Evolutionary conservation across 2,329 filamentous ascomycete genomes (phyloP), one percentile per base, ranked within the genome.

Genomic region (Bipolaris zeicola): DNA sequence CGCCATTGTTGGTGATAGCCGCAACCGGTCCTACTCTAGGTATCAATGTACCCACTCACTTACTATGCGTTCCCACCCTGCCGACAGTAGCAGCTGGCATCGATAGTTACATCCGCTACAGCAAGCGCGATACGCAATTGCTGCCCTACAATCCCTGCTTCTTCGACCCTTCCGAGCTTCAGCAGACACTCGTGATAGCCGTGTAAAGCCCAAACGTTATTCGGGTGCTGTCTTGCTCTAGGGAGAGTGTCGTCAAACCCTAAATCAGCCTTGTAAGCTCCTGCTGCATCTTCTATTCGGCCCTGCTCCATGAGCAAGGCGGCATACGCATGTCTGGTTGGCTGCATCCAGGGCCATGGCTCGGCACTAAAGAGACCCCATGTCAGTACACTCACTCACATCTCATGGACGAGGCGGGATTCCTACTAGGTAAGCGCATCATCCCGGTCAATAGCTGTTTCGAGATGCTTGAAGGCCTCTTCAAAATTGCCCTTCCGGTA

Each of bases 261-360:
- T 13, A 80, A 64, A 64, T 80, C 78, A 6, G 73, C 77, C 14
- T 64, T 70, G 42, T 79, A 79, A 10, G 71, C 72, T 7, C 65
- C 62, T 13, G 69, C 65, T 5, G 78, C 78, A 49, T 78, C 74
- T 50, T 76, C 69, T 5, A 77, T 60, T 14, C 58, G 63, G n/a
- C 83, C 85, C 66, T 89, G 88, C 67, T 92, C 89, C 11, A 90
- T 78, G 28, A 90, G 70, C 3, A 92, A 77, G 0, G 89, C 89
- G 1, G 86, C 89, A 48, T 88, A 88, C 0, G 89, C 89, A 71
- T 92, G 89, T 3, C 88, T 80, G 0, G 85, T 84, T 0, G 89
- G 89, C 68, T 90, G 87, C 88, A 92, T 91, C 89, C 89, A 92
- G 0, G 87, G 87, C 89, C 89, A 91, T 0, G 89, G 89, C 69